Evolutionary conservation across 352 stramenopile species (phyloP), one percentile per base, ranked within the genome.

Genomic region (Globisporangium uncinulatum): DNA sequence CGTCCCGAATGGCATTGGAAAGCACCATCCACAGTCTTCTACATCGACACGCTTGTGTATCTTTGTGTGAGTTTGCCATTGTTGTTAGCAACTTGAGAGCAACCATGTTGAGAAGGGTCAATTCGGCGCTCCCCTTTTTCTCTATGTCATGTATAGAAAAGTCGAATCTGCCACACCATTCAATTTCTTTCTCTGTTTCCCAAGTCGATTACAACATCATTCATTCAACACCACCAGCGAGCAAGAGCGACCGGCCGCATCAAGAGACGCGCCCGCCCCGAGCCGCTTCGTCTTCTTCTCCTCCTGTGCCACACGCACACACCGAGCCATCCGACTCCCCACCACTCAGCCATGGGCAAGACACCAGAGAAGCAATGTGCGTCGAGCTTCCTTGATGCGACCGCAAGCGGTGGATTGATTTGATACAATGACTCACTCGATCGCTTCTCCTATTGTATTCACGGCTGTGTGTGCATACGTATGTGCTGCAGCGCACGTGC

Each of bases 311-410:
- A 45, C 41, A 21, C 41, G 13, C 41, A 49, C 44, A 13, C 52
- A 24, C 52, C 14, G 10, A 42, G 8, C 37, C 36, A 3, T 19
- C 8, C 36, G 21, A 39, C 13, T 15, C n/a, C 24, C 8, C 24
- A 47, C 15, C 13, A 39, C 24, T 34, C 6, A 45, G 48, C 13
- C 56, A 87, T 85, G 74, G 69, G 65, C 60, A 87, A 83, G 61
- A 76, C 70, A 14, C 68, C 70, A 31, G 70, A 82, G 62, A 73
- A 63, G 62, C 69, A 66, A 44, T 19, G 39, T 44, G n/a, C 39
- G 39, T 20, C n/a, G 6, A 14, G 14, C 39, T 44, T 14, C n/a
- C 14, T 44, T 14, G 39, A 17, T 42, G 24, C 24, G 24, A 29
- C 24, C 24, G 24, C 24, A 29, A 29, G 24, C 24, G 7, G 44